Evolutionary conservation across 139 green algal species (phyloP), one percentile per base, ranked within the genome.

Genomic region (Coelastrella sp.): DNA sequence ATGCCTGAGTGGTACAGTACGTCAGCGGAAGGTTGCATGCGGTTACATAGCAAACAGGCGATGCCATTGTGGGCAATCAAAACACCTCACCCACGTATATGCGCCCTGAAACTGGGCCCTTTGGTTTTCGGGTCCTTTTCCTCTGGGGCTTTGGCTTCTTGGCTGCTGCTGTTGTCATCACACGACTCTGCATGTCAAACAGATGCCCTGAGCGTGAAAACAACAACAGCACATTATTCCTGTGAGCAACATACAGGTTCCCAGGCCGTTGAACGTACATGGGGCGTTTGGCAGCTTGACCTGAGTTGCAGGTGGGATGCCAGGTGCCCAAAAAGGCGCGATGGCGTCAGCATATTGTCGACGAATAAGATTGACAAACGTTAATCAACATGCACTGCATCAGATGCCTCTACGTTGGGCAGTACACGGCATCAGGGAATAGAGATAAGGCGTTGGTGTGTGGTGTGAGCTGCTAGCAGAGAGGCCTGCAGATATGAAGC

Each of bases 141-240:
- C 78, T 85, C 19, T 90, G 86, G 12, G 86, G 65, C 49, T 88
- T 88, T 22, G 63, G 66, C 83, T 88, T 78, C 15, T 88, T 88
- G 83, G 83, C 83, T 66, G 83, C 83, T 88, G 83, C 83, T 88
- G 83, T 56, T 57, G 60, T 8, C 14, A 83, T 8, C 22, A 15
- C 35, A 63, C 78, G 49, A 49, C 74, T 58, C 74, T 80, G 74
- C 74, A 80, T 11, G 70, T 11, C 20, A 25, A 11, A 11, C 12
- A 20, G 14, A 20, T 70, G 11, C 63, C 63, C 11, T 70, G 63
- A 20, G 63, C 11, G 4, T 70, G 63, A 12, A 76, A 11, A 11
- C 7, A 27, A 19, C 68, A 25, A 11, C 68, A 76, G 35, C 35
- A 49, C 3, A 49, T 49, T 49, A 49, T 49, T 49, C 35, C 35